Base-by-base conservation (phyloP, 495 filamentous ascomycete genomes). In the Podospora sp. region DNA sequence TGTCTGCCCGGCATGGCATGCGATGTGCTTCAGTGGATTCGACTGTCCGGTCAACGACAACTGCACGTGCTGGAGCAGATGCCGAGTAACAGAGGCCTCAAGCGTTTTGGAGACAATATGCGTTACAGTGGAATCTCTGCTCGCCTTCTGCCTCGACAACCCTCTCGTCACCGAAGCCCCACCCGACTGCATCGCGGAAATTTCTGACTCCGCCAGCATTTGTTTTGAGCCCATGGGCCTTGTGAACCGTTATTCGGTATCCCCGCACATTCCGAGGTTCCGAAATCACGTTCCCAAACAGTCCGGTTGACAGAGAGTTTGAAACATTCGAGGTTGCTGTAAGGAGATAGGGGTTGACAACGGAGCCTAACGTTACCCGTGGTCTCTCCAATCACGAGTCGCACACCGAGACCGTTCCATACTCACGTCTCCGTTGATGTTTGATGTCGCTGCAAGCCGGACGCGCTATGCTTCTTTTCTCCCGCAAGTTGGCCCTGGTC, bases 341-440 rank as follows among this genome's bases (percentile, higher is more conserved):
- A n/a, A 50, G 60, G 60, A 26, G 36, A 51, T 25, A 51, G 36
- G 60, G 40, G 40, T 46, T n/a, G n/a, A n/a, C 22, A 25, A 27
- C 6, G 20, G 9, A 27, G 12, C 53, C 18, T 27, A 18, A 14
- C 26, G 18, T 26, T 27, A 21, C 6, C 22, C 6, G 22, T 21
- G 7, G 22, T 24, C 53, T 57, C 16, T 14, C 53, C 53, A 57
- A 57, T 57, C 16, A 27, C 53, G 22, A 26, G 9, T n/a, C 59
- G 40, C 40, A 46, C 11, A 46, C 5, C 14, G 40, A 46, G 40
- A 46, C 53, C 22, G 4, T 57, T 27, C 26, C 53, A 24, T 5
- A 57, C 26, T 18, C 26, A 22, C 35, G 60, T 62, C 36, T 50
- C 33, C 46, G 20, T 62, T 46, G 40, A 46, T 14, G 40, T 46